Evolutionary conservation across 1,139 yeast species (phyloP).

Genomic region (Diutina catenulata): DNA sequence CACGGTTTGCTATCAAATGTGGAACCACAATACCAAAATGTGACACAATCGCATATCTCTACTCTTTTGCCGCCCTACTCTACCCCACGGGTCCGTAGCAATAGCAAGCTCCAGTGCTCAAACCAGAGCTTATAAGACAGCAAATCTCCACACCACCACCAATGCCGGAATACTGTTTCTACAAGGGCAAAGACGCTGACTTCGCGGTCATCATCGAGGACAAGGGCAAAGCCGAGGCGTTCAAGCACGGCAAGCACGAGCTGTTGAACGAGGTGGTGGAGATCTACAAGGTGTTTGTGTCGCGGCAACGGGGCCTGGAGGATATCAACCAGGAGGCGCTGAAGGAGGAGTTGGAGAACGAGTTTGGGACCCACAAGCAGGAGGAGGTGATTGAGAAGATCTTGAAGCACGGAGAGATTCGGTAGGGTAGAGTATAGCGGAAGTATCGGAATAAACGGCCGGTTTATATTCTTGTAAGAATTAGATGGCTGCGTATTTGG

Average conservation of each 20-base stretch:
- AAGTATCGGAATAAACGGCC: too few species aligned
- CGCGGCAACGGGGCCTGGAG: conserved; percentile 53
- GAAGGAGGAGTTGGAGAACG: conserved; percentile 47
- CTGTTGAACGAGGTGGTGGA: conserved; percentile 60
- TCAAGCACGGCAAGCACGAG: conserved; percentile 35
- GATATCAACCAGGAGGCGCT: conserved; percentile 69
- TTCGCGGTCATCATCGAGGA: conserved; percentile 57
- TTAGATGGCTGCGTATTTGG: too few species aligned
- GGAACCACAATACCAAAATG: too few species aligned
- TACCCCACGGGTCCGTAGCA: too few species aligned
- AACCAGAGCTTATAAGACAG: too few species aligned
- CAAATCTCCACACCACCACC: too few species aligned
- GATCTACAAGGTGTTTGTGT: conserved; percentile 49
- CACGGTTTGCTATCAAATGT: too few species aligned
- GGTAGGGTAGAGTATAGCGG: too few species aligned
- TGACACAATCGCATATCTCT: too few species aligned
- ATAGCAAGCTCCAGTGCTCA: too few species aligned
- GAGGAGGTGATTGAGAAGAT: conserved; percentile 46
- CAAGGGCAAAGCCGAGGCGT: conserved; percentile 34
- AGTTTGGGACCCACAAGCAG: conserved; percentile 41
- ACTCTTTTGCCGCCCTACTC: too few species aligned
- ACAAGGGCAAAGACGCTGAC: conserved; percentile 53
- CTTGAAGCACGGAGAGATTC: conserved; percentile 42
- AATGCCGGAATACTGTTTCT: conserved; percentile 42
- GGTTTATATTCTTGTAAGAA: too few species aligned